Conservation (phyloP, 2,329 filamentous ascomycete species). For the Helotiales sp. region DNA sequence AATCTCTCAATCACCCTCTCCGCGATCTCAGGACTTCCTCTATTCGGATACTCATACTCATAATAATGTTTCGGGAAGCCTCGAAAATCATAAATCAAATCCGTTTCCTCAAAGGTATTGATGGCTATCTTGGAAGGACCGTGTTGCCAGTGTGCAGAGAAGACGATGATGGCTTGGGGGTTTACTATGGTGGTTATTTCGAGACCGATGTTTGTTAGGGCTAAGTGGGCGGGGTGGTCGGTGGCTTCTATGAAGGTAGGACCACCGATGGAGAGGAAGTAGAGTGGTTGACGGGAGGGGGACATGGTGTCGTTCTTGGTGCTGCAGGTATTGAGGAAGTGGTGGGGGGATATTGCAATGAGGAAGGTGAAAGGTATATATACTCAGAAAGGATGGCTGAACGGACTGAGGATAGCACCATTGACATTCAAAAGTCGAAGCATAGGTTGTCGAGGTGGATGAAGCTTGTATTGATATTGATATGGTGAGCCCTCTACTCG, state of each 20-base stretch:
- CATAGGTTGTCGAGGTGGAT: too few relatives aligned
- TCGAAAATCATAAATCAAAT: constrained; percentile 76
- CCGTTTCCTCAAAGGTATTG: constrained; percentile 62
- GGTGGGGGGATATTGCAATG: constrained; percentile 19
- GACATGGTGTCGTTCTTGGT: constrained; percentile 6
- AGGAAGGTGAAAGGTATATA: constrained; percentile 23
- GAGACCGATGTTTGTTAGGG: constrained; percentile 63
- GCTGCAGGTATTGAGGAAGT: constrained; percentile 14
- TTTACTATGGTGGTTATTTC: constrained; percentile 72
- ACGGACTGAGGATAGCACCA: neutral
- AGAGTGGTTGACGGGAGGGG: constrained; percentile 25
- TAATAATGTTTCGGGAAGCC: constrained; percentile 72
- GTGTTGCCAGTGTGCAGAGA: constrained; percentile 77
- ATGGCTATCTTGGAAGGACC: constrained; percentile 56
- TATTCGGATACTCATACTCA: constrained; percentile 64
- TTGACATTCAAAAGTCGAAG: too few relatives aligned
- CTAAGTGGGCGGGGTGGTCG: constrained; percentile 64
- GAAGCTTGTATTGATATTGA: too few relatives aligned
- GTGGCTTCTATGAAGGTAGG: constrained; percentile 69
- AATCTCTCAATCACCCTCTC: constrained; percentile 58
- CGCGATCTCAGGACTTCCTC: constrained; percentile 61
- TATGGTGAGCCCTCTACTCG: too few relatives aligned
- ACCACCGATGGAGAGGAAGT: constrained; percentile 32
- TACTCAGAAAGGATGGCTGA: constrained; percentile 18
- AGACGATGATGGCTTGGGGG: constrained; percentile 71